Percentiles rank a stretch among this genome's conserved stretches.
Evolutionary conservation across 73 alveolate species (phyloP).

Genomic region (Paramecium biaurelia): DNA sequence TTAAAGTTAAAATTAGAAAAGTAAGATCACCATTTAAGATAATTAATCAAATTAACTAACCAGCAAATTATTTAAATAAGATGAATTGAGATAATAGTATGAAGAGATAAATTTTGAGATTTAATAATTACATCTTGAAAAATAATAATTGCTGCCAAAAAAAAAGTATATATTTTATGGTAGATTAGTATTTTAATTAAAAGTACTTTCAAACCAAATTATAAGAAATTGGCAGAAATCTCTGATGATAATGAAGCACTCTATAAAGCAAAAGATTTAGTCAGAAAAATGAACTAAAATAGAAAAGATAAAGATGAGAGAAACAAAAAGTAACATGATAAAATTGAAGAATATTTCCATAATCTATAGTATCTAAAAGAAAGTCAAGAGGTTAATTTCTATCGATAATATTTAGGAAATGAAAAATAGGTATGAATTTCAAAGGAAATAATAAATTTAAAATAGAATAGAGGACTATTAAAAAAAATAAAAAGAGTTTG

Average conservation of each 20-base stretch:
- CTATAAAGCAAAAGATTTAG: conserved; percentile 21
- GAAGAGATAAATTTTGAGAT: not conserved
- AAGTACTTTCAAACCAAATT: conserved; percentile 33
- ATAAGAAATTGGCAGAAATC: conserved; percentile 27
- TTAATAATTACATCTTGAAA: not conserved
- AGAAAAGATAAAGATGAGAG: conserved; percentile 5
- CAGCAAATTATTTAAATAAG: not conserved
- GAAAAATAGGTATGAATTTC: not conserved
- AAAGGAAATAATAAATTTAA: not conserved
- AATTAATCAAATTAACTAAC: not conserved
- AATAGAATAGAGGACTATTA: not conserved
- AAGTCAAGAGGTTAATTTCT: not conserved
- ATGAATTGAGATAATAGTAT: not conserved
- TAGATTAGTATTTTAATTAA: not conserved
- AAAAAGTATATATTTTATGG: not conserved
- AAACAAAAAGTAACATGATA: not conserved
- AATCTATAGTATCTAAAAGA: not conserved
- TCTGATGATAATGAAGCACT: conserved; percentile 44
- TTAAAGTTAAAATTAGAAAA: not conserved
- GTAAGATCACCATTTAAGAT: not conserved
- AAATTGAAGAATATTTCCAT: conserved; percentile 21
- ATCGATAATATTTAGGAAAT: not conserved
- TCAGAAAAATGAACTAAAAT: conserved; percentile 38
- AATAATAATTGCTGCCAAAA: not conserved
- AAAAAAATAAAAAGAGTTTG: not conserved